Percentiles rank a stretch among this genome's conserved stretches.
phyloP scores from a whole-genome alignment of 2,329 filamentous ascomycete genomes.

The Arthrobotrys megalospora region DNA sequence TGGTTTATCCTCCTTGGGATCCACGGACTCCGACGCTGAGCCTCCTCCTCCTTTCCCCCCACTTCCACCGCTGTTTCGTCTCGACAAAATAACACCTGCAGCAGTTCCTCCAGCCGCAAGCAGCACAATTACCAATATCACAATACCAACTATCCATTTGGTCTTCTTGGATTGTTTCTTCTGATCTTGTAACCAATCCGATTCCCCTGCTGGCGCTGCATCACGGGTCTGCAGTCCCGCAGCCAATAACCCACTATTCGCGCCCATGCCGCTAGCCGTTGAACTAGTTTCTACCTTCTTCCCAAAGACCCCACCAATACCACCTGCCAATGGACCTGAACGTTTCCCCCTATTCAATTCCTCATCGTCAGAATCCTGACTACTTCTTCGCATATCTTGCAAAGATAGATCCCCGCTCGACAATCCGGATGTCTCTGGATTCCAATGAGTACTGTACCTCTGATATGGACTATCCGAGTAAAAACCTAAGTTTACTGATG shows the following conservation, averaged over 20 bases:
- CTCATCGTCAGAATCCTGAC: slow-evolving; percentile 59
- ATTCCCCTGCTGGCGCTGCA: slow-evolving; percentile 61
- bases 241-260: slow-evolving; percentile 45
- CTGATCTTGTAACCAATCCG: slow-evolving; percentile 75
- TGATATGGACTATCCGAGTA: slow-evolving; percentile 64
- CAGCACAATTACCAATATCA: slow-evolving; percentile 78
- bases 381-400: slow-evolving; percentile 58
- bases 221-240: slow-evolving; percentile 15
- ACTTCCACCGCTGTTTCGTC: slow-evolving; percentile 68
- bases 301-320: slow-evolving; percentile 54
- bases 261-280: slow-evolving; percentile 45
- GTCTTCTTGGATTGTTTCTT: slow-evolving; percentile 76
- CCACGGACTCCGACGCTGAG: slow-evolving; percentile 62
- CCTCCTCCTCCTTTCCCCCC: slow-evolving; percentile 63
- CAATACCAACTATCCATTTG: slow-evolving; percentile 77
- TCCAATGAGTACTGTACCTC: slow-evolving; percentile 64
- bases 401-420: slow-evolving; percentile 53
- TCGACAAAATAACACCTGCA: slow-evolving; percentile 79
- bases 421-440: slow-evolving; percentile 61
- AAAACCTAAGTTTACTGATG: slow-evolving; percentile 57
- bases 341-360: slow-evolving; percentile 51
- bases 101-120: slow-evolving; percentile 80
- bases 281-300: slow-evolving; percentile 51
- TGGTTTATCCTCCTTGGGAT: slow-evolving; percentile 60
- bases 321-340: slow-evolving; percentile 35